Base-by-base conservation (phyloP, 2,329 filamentous ascomycete species). In the Cladophialophora chaetospira region DNA sequence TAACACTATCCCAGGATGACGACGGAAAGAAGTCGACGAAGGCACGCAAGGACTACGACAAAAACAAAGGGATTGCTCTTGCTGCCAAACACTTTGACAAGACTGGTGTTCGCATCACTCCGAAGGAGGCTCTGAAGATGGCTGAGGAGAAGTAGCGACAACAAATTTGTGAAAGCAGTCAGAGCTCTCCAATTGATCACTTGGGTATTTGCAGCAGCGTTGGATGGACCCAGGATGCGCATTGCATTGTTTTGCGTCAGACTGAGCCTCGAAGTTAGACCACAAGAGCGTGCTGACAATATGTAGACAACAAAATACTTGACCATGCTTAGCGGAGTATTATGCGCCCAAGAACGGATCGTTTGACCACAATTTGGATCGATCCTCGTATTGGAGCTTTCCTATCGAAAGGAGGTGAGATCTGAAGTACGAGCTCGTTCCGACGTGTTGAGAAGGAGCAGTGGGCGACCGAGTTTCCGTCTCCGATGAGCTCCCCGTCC, bases 71-170 rank as follows among this genome's bases (percentile, higher is more conserved):
- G 55, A 35, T 55, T 2, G 40, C 26, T 1, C 25, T 64, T 36
- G 62, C 63, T n/a, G 65, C 65, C 3, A 63, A 55, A 40, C 63
- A 66, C 47, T 67, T 61, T 33, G 65, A 67, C 52, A 55, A 53
- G 49, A 67, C 65, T 26, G 65, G 65, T 13, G 45, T 63, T 10
- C 60, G 65, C 11, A 63, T 67, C 49, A 57, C 58, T 13, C 31
- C 63, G 2, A 55, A 55, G n/a, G 31, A 61, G 31, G 65, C 65
- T 42, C 56, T 56, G 11, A 58, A 57, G 33, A 55, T 64, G 47
- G 60, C 48, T 8, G 61, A 65, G 43, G 54, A 31, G 3, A 51
- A 49, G 44, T 62, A 47, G 55, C 2, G n/a, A 4, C 11, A 4
- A 13, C 10, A 13, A 15, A 5, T 9, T 23, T 25, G 9, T 11